These are phyloP conservation scores for Penicillium sp. DNA, from an alignment of 2,329 filamentous ascomycete species.

Conservation along the genomic window DNA sequence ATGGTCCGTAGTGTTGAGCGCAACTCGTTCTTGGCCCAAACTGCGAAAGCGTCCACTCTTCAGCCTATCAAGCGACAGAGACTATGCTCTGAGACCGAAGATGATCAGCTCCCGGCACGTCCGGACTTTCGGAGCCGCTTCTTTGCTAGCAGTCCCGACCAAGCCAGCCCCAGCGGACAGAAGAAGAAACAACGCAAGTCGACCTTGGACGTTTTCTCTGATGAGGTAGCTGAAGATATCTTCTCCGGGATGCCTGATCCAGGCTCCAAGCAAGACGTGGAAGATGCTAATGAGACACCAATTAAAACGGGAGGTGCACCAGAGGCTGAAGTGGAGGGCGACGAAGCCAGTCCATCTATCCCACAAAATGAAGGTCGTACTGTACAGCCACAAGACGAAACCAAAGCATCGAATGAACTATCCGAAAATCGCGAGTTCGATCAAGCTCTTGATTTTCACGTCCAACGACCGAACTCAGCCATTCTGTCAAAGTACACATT, in stretches of 20 bases:
- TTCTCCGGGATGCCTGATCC: conserved; percentile 54
- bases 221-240: conserved; percentile 59
- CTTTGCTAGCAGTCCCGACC: conserved; percentile 46
- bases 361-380: neutral
- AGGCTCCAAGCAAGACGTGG: conserved; percentile 9
- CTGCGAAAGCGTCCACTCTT: conserved; percentile 49
- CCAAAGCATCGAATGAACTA: conserved; percentile 15
- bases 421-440: conserved; percentile 35
- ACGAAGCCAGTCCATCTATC: conserved; percentile 1
- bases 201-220: conserved; percentile 58
- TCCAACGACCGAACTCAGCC: conserved; percentile 44
- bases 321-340: neutral
- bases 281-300: conserved; percentile 12
- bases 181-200: conserved; percentile 53
- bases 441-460: conserved; percentile 45
- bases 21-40: conserved; percentile 47
- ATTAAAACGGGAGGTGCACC: neutral
- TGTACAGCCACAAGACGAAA: neutral
- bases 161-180: conserved; percentile 49
- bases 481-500: conserved; percentile 47
- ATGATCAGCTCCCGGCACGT: conserved; percentile 41
- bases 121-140: conserved; percentile 54
- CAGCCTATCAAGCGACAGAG: conserved; percentile 58
- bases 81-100: conserved; percentile 56
- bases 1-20: conserved; percentile 50